phyloP scores from a whole-genome alignment of 2,329 filamentous ascomycete species.

The Cercospora berteroae region DNA sequence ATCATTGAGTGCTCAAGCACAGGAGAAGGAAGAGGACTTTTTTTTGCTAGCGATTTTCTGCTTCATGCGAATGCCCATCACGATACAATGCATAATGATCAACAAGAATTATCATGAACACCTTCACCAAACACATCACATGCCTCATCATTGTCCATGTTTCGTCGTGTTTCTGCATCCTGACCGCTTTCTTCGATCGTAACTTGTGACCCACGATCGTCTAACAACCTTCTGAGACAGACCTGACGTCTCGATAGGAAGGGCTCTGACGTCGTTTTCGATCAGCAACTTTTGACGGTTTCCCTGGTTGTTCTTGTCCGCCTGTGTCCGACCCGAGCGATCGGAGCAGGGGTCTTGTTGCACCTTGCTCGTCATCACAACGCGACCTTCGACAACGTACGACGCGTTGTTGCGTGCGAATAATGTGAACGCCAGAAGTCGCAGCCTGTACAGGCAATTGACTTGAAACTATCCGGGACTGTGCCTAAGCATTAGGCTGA shows the following conservation, averaged over 20 bases:
- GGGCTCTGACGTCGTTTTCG: neutral
- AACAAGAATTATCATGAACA: neutral
- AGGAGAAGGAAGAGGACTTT: neutral
- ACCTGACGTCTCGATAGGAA: neutral
- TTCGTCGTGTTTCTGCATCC: neutral
- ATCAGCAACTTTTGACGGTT: neutral
- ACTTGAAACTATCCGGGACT: neutral
- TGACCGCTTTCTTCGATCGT: constrained; percentile 1
- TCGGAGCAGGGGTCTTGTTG: constrained; percentile 1
- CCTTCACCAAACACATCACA: neutral
- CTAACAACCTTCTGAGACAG: neutral
- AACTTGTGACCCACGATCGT: neutral
- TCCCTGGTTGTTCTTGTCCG: neutral
- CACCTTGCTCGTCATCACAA: neutral
- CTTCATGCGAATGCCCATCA: constrained; percentile 10
- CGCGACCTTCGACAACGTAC: neutral
- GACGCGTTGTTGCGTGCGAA: neutral
- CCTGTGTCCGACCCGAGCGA: neutral
- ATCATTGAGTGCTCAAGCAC: neutral
- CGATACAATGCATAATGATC: neutral
- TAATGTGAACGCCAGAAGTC: neutral
- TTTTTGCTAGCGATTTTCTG: neutral
- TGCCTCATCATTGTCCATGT: neutral
- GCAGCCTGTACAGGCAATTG: neutral
- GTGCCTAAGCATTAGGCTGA: neutral